These are phyloP conservation scores for Pichia eremophila DNA, from an alignment of 805 yeast genomes.

Conservation along the genomic window DNA sequence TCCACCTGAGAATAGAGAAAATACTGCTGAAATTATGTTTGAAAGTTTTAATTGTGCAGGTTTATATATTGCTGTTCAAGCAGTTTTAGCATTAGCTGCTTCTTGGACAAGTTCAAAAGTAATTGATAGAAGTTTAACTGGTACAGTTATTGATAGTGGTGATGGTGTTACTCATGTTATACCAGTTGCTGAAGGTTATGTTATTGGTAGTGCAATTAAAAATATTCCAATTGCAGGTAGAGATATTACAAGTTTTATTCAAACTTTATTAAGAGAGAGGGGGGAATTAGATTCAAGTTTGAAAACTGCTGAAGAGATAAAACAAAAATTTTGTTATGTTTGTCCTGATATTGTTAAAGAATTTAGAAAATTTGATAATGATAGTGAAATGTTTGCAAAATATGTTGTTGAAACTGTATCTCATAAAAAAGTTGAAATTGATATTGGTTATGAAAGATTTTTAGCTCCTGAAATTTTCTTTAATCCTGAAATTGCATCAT, in stretches of 20 bases:
- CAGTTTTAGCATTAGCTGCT: constrained; percentile 96
- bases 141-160: constrained; percentile 97
- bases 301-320: constrained; percentile 93
- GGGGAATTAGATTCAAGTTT: constrained; percentile 91
- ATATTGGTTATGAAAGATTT: constrained; percentile 95
- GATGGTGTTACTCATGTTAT: constrained; percentile 99
- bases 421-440: constrained; percentile 61
- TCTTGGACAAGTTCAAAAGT: constrained; percentile 98
- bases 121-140: constrained; percentile 89
- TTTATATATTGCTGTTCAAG: constrained; percentile 95
- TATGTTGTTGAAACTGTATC: constrained; percentile 75
- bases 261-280: constrained; percentile 87
- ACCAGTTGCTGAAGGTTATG: constrained; percentile 99
- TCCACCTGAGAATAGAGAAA: constrained; percentile 99
- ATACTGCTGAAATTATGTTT: constrained; percentile 97
- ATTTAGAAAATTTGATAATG: constrained; percentile 87
- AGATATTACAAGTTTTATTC: constrained; percentile 91
- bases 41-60: constrained; percentile 99
- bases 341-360: constrained; percentile 97
- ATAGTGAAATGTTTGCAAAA: constrained; percentile 89
- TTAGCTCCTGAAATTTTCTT: constrained; percentile 98
- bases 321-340: constrained; percentile 94
- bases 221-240: constrained; percentile 98
- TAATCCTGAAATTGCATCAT: constrained; percentile 93
- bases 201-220: constrained; percentile 93